These are phyloP conservation scores for Dactylonectria macrodidyma DNA, from an alignment of 2,329 filamentous ascomycete species.

Conservation along the genomic window DNA sequence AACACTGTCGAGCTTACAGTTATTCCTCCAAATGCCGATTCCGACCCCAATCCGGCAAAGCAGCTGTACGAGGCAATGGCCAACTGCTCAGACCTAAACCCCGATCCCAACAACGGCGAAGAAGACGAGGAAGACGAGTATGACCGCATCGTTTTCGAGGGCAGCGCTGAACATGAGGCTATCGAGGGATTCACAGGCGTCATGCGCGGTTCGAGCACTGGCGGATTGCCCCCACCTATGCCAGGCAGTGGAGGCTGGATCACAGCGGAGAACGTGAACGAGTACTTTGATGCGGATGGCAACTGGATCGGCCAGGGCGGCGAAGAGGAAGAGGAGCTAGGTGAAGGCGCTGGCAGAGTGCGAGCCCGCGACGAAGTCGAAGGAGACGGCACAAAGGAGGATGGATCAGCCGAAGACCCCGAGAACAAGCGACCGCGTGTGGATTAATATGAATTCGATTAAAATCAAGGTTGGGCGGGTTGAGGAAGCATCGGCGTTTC, in stretches of 20 bases:
- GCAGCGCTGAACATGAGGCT: slow-evolving; percentile 62
- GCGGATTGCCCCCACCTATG: slow-evolving; percentile 75
- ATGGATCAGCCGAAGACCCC: slow-evolving; percentile 54
- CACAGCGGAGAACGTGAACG: slow-evolving; percentile 89
- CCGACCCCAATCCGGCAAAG: slow-evolving; percentile 45
- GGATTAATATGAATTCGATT: slow-evolving; percentile 51
- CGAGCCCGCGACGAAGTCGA: slow-evolving; percentile 69
- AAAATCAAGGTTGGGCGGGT: slow-evolving; percentile 4
- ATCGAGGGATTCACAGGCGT: slow-evolving; percentile 72
- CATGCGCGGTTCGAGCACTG: slow-evolving; percentile 61
- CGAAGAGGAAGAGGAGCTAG: slow-evolving; percentile 65
- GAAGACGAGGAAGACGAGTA: slow-evolving; percentile 71
- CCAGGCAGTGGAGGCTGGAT: slow-evolving; percentile 87
- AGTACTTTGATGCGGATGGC: slow-evolving; percentile 86
- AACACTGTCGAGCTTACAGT: slow-evolving; percentile 78
- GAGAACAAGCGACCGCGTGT: slow-evolving; percentile 66
- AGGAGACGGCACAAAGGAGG: slow-evolving; percentile 60
- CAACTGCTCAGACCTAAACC: slow-evolving; percentile 82
- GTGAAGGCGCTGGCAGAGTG: slow-evolving; percentile 75
- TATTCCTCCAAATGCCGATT: slow-evolving; percentile 61
- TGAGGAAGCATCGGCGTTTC: slow-evolving; percentile 41
- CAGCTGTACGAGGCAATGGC: slow-evolving; percentile 79
- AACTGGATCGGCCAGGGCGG: slow-evolving; percentile 75
- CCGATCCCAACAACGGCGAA: slow-evolving; percentile 74
- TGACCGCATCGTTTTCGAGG: slow-evolving; percentile 72